These are phyloP conservation scores for Astrephomene gubernaculifera DNA, from an alignment of 139 green algal genomes.

Conservation along the genomic window DNA sequence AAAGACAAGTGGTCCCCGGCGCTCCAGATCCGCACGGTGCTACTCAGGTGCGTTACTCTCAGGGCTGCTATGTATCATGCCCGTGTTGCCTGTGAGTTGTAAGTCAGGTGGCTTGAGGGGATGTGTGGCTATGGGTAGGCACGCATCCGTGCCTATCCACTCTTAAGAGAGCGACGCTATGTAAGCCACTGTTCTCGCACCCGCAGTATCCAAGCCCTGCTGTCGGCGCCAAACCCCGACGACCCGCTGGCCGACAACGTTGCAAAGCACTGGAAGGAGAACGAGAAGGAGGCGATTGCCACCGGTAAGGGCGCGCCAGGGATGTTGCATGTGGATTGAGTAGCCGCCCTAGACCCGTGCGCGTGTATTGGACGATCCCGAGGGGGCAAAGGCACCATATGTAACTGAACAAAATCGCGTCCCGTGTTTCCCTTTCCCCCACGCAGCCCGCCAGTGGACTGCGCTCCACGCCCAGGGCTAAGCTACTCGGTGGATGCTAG, in stretches of 20 bases:
- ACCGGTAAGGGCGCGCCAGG: too few species aligned
- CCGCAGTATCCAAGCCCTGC: constrained; percentile 94
- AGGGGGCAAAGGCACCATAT: too few species aligned
- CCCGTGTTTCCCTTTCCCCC: background rate
- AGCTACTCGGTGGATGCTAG: background rate
- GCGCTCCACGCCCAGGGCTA: constrained; percentile 30
- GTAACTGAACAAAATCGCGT: background rate
- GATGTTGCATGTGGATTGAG: too few species aligned
- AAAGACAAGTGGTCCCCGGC: constrained; percentile 99
- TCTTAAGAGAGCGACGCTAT: too few species aligned
- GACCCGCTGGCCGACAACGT: constrained; percentile 97
- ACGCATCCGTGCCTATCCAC: too few species aligned
- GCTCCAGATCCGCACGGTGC: constrained; percentile 98
- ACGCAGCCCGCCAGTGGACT: constrained; percentile 39
- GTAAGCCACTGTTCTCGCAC: too few species aligned
- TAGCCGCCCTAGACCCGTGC: too few species aligned
- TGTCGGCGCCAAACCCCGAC: constrained; percentile 98
- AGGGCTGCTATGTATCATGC: background rate
- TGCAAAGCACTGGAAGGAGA: constrained; percentile 97
- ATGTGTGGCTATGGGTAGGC: too few species aligned
- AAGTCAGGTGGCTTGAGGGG: too few species aligned
- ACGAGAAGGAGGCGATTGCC: constrained; percentile 90
- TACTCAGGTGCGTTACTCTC: constrained; percentile 95
- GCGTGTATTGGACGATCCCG: too few species aligned
- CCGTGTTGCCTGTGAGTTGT: too few species aligned